Base-by-base conservation (phyloP, 129 eudicot species). In the Escallonia herrerae region DNA sequence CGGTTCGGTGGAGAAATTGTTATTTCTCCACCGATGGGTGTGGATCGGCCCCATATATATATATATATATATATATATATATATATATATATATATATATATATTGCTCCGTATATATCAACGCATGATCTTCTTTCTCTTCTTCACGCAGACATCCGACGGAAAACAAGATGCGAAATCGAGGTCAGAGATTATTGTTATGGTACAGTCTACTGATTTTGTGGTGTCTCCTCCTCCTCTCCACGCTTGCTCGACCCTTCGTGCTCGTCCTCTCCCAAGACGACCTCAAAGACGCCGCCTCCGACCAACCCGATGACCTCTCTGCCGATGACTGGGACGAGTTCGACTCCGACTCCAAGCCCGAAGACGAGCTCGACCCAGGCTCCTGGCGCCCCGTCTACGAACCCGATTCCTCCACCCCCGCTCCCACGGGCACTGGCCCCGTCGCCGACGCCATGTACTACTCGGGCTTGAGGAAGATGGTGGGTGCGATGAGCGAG, bases 231-330 rank as follows among this genome's bases (percentile, higher is more conserved):
- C 74, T 84, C 15, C 71, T 83, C 0, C 37, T 45, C 41, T 51
- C 78, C 55, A 59, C 87, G 10, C 55, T 61, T 40, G 80, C 87
- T 45, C 90, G 95, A 8, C 89, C 91, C 15, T 85, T 85, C 77
- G 91, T 93, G 15, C 90, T 93, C 47, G 91, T 86, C 67, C 91
- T 93, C 55, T 81, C 98, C 14, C 89, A 74, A 60, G 97, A 91
- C 75, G 94, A 87, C 68, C 94, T 91, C 44, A 75, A 77, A 48
- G 96, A 82, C 69, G 15, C 83, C 33, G 74, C 88, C 42, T 47
- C 74, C 47, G 75, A 78, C 41, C 37, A 79, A 40, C 10, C 78
- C 22, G 73, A 71, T 63, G 79, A 83, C 42, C 40, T 67, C 14
- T 43, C 81, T 63, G 70, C 65, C 70, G 56, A 80, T 45, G 90